phyloP scores from a whole-genome alignment of 2,329 filamentous ascomycete species.

The Ascochyta viciae-villosae region DNA sequence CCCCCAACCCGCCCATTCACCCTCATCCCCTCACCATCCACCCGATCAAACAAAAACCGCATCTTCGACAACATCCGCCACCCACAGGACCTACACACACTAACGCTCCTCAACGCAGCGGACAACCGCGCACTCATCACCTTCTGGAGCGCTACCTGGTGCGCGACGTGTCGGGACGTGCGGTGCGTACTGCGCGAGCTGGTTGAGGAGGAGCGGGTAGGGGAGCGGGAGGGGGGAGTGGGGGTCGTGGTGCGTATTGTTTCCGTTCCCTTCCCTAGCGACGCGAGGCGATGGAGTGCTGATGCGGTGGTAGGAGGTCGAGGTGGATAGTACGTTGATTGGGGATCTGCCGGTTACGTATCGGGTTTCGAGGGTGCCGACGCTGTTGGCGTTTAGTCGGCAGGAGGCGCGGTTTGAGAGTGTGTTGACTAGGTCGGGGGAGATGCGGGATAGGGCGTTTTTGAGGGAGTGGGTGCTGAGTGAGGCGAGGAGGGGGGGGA shows the following conservation, averaged over 20 bases:
- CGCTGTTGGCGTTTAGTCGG: conserved; percentile 58
- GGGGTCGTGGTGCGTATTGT: conserved; percentile 44
- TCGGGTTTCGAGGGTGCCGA: conserved; percentile 57
- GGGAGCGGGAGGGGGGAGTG: conserved; percentile 55
- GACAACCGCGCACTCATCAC: conserved; percentile 56
- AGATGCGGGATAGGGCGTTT: conserved; percentile 55
- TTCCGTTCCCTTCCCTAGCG: too few relatives aligned
- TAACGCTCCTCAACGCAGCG: conserved; percentile 56
- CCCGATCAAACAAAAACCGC: conserved; percentile 36
- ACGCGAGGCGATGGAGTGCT: not conserved
- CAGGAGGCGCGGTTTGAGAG: conserved; percentile 59
- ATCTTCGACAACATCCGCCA: conserved; percentile 53
- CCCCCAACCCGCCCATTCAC: conserved; percentile 21
- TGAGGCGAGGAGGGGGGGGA: conserved; percentile 56
- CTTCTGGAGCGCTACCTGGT: conserved; percentile 59
- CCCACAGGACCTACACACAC: conserved; percentile 56
- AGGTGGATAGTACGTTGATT: conserved; percentile 56
- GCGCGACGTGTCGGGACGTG: conserved; percentile 49
- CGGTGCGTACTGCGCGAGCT: conserved; percentile 46
- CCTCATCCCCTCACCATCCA: conserved; percentile 20
- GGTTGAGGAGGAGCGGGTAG: conserved; percentile 53
- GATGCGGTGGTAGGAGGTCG: conserved; percentile 47
- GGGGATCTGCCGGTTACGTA: conserved; percentile 53
- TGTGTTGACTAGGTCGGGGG: conserved; percentile 51
- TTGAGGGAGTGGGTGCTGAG: conserved; percentile 56